Base-by-base conservation (phyloP, 371 early-diverging fungal species). In the Mortierella sp. region DNA sequence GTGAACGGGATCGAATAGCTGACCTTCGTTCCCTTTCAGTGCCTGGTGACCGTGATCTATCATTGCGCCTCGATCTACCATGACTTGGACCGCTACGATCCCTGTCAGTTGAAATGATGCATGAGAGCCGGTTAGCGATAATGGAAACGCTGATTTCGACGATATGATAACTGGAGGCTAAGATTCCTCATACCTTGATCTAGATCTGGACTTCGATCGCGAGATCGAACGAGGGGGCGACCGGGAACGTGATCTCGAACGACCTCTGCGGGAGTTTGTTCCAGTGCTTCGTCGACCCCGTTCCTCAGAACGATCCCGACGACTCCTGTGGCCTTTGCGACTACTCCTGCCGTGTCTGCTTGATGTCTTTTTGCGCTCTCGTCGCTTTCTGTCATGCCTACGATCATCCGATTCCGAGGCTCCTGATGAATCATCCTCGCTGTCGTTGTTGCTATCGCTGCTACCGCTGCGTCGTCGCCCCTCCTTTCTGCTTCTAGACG, bases 341-440 rank as follows among this genome's bases (percentile, higher is more conserved):
- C 46, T 19, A 10, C 63, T 67, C 31, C 40, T 70, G 28, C 51
- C 22, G 45, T 56, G 59, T 6, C 71, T 55, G 13, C 65, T 56
- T 17, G 71, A 54, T n/a, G 63, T 54, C 55, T 53, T 55, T 21
- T 55, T 56, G 29, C 43, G 61, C 29, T 59, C 54, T 17, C 46
- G 52, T 50, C 59, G 41, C 54, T 57, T 66, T 24, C 59, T 53
- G 34, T 34, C 34, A 22, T 39, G 54, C 14, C 43, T 25, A 28
- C 59, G 62, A 25, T 67, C 66, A 12, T 60, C 71, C 8, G 71
- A 71, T 17, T 71, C 71, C 2, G 71, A 64, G 5, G 67, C 63
- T 17, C 57, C 46, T 1, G 57, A 54, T 4, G 56, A 41, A 0
- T 60, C 31, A 1, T 54, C 54, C 7, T 43, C 57, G 25, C 29